Base-by-base conservation (phyloP, 495 filamentous ascomycete species). In the Cairneyella variabilis region DNA sequence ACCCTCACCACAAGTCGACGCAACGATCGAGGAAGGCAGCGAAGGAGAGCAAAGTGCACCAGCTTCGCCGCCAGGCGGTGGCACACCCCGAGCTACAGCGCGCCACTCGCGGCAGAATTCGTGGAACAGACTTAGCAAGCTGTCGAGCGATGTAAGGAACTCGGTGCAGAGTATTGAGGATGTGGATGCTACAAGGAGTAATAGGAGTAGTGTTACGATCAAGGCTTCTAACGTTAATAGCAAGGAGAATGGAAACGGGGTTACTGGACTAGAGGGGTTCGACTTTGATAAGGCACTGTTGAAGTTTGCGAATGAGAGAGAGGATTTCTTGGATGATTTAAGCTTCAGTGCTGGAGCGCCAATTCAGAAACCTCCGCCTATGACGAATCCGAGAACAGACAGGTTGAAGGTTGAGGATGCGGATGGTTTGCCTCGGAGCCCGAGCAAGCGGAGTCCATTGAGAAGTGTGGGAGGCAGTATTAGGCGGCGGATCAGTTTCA, bases 271-370 rank as follows among this genome's bases (percentile, higher is more conserved):
- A 28, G 78, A 68, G 41, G 85, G 95, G 66, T 88, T 86, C 63
- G 91, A 97, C 69, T 98, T 98, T 62, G 92, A 97, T 61, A 78
- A 86, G 61, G 93, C 93, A 14, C 75, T 98, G 55, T 68, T 89
- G 48, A 97, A 96, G 67, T 98, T 98, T 70, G 90, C 93, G 36
- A 86, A 87, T 42, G 93, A 97, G 70, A 77, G 93, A 58, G 93
- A 98, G 59, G 86, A 85, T 55, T 97, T 98, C 66, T 66, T 98
- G 60, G 90, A 95, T 48, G 93, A 98, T 67, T 76, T 97, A 56
- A 90, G 85, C 63, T 86, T 96, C 66, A 91, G 81, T 60, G 90
- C 92, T 18, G 93, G 92, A 39, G 88, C 88, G 8, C 84, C 90
- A 18, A 74, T 83, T 22, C 82, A 85, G 62, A 78, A 81, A 18